These are phyloP conservation scores for Psilocybe subaeruginosa DNA, from an alignment of 768 basidiomycete genomes.

Conservation along the genomic window DNA sequence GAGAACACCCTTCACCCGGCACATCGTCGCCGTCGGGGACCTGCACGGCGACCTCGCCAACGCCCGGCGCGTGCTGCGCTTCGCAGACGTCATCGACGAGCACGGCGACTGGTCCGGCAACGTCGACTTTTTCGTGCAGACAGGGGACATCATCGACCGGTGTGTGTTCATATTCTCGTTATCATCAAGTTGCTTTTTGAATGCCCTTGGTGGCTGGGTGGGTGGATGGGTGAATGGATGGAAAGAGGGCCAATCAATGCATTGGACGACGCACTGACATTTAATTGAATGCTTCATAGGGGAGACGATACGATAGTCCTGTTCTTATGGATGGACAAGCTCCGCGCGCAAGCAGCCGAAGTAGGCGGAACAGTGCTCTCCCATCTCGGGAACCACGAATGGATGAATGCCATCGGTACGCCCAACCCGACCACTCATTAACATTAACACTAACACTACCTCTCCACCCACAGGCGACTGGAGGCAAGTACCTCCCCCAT, in stretches of 20 bases:
- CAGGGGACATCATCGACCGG: slow-evolving; percentile 96
- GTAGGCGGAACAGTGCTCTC: slow-evolving; percentile 75
- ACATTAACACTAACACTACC: background rate
- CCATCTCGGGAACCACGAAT: slow-evolving; percentile 93
- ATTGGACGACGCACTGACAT: background rate
- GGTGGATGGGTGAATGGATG: too few relatives aligned
- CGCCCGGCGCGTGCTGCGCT: slow-evolving; percentile 77
- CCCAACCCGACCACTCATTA: too few relatives aligned
- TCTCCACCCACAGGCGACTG: slow-evolving; percentile 67
- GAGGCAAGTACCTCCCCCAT: slow-evolving; percentile 44
- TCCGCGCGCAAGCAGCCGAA: slow-evolving; percentile 73
- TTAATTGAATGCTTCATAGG: slow-evolving; percentile 36
- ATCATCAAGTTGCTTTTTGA: too few relatives aligned
- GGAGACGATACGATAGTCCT: slow-evolving; percentile 90
- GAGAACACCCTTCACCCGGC: slow-evolving; percentile 39
- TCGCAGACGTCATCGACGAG: slow-evolving; percentile 76
- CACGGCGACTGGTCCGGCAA: slow-evolving; percentile 80
- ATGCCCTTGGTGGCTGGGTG: too few relatives aligned
- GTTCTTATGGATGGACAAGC: slow-evolving; percentile 81
- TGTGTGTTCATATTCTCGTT: slow-evolving; percentile 27
- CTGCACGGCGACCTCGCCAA: slow-evolving; percentile 89
- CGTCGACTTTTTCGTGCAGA: slow-evolving; percentile 89
- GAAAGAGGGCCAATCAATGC: too few relatives aligned
- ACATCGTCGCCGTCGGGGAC: slow-evolving; percentile 90
- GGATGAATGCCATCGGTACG: slow-evolving; percentile 87